A percentile compares a stretch with the other conserved stretches of the same genome.
phyloP scores from a whole-genome alignment of 306 rosid genomes.

The Biancaea sappan region DNA sequence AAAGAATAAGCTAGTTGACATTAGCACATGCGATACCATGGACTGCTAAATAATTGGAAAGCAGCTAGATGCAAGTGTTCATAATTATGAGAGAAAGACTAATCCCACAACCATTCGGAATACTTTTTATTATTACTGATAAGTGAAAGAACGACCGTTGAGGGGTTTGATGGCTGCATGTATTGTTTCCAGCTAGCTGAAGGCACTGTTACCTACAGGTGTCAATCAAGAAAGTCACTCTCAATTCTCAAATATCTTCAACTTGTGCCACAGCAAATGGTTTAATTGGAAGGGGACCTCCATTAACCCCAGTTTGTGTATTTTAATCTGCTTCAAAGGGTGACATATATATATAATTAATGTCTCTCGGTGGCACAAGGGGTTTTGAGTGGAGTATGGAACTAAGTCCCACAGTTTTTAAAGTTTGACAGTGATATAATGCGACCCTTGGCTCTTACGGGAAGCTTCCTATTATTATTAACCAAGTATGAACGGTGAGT shows the following conservation, averaged over 20 bases:
- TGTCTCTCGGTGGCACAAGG: not conserved
- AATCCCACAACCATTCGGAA: not conserved
- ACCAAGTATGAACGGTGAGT: not conserved
- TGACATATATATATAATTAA: not conserved
- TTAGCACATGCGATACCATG: not conserved
- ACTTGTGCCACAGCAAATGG: not conserved
- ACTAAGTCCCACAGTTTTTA: not conserved
- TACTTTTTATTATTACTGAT: not conserved
- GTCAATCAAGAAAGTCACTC: not conserved
- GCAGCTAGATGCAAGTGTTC: not conserved
- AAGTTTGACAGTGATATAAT: not conserved
- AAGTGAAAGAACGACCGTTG: not conserved
- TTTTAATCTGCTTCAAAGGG: not conserved
- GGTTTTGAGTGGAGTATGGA: not conserved
- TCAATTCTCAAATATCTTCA: not conserved
- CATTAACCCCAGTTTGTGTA: not conserved
- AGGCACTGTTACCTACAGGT: not conserved
- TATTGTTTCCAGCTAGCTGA: not conserved
- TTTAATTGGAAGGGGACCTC: not conserved
- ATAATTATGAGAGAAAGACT: constrained; percentile 2
- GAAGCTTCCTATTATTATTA: not conserved
- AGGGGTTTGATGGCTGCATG: not conserved
- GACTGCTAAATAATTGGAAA: not conserved
- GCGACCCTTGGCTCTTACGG: not conserved
- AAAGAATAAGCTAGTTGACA: not conserved